phyloP scores from a whole-genome alignment of 2,329 filamentous ascomycete genomes.

The Tolypocladium capitatum region DNA sequence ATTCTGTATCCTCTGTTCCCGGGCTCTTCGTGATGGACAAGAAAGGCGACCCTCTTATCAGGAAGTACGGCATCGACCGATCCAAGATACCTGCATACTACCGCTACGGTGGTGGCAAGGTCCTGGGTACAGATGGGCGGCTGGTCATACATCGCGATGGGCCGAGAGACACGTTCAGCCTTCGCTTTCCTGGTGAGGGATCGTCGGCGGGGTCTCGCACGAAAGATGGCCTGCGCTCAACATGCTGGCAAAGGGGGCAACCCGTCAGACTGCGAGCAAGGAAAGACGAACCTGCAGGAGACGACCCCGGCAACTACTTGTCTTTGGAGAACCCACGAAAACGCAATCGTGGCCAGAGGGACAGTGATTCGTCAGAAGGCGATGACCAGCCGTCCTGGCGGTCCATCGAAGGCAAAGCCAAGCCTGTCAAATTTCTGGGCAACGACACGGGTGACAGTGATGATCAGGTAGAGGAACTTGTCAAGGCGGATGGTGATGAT shows the following conservation, averaged over 20 bases:
- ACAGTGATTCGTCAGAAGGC: slow-evolving; percentile 27
- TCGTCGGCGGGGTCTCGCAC: slow-evolving; percentile 17
- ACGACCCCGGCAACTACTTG: slow-evolving; percentile 32
- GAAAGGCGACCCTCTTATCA: slow-evolving; percentile 63
- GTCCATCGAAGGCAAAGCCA: slow-evolving; percentile 52
- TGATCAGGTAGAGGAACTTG: slow-evolving; percentile 25
- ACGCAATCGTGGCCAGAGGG: slow-evolving; percentile 20
- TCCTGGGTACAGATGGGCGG: slow-evolving; percentile 51
- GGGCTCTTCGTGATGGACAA: slow-evolving; percentile 50
- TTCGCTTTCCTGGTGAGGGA: slow-evolving; percentile 30
- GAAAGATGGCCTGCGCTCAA: slow-evolving; percentile 34
- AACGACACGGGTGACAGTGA: slow-evolving; percentile 37
- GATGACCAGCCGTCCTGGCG: slow-evolving; percentile 45
- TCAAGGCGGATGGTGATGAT: slow-evolving; percentile 22
- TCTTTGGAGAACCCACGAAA: slow-evolving; percentile 29
- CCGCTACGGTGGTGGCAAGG: slow-evolving; percentile 51
- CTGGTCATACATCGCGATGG: slow-evolving; percentile 55
- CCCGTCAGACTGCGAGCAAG: slow-evolving; percentile 25
- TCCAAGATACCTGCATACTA: slow-evolving; percentile 60
- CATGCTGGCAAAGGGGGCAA: slow-evolving; percentile 20
- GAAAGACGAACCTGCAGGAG: slow-evolving; percentile 8
- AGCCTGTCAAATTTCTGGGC: slow-evolving; percentile 30
- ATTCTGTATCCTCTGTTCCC: slow-evolving; percentile 5
- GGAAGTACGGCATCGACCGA: slow-evolving; percentile 61
- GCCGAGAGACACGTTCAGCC: slow-evolving; percentile 40